Percentiles rank a stretch among this genome's conserved stretches.
These are phyloP conservation scores for Lachnellula cervina DNA, from an alignment of 2,329 filamentous ascomycete genomes.

Conservation along the genomic window DNA sequence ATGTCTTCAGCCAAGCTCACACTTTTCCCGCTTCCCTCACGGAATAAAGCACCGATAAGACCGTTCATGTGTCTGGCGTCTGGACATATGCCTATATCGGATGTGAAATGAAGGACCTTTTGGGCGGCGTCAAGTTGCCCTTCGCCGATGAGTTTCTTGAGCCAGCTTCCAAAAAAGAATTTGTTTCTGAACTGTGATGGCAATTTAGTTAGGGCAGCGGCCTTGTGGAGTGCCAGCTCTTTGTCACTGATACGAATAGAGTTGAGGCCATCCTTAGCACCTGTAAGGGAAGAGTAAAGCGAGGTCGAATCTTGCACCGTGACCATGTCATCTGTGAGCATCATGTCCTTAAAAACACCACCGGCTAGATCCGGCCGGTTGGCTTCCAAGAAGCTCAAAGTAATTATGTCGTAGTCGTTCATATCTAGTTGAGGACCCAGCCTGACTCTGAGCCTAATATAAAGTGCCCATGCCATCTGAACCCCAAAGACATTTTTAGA, in stretches of 20 bases:
- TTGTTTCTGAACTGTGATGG: slow-evolving; percentile 58
- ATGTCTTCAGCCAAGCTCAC: slow-evolving; percentile 60
- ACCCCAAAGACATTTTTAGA: slow-evolving; percentile 46
- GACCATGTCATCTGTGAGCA: slow-evolving; percentile 38
- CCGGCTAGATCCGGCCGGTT: slow-evolving; percentile 63
- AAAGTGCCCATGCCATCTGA: slow-evolving; percentile 61
- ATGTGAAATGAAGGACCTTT: slow-evolving; percentile 72
- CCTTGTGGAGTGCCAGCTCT: slow-evolving; percentile 28
- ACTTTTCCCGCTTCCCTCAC: slow-evolving; percentile 51
- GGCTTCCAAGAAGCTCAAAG: slow-evolving; percentile 63
- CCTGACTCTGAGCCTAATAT: slow-evolving; percentile 57
- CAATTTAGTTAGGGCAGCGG: slow-evolving; percentile 39
- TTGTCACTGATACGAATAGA: slow-evolving; percentile 17
- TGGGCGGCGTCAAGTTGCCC: slow-evolving; percentile 66
- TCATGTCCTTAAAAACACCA: slow-evolving; percentile 84
- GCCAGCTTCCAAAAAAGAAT: slow-evolving; percentile 84
- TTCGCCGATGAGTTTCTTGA: slow-evolving; percentile 74
- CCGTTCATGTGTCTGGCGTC: slow-evolving; percentile 76
- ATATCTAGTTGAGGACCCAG: slow-evolving; percentile 60
- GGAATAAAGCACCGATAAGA: slow-evolving; percentile 72
- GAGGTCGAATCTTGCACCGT: slow-evolving; percentile 21
- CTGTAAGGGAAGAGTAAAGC: slow-evolving; percentile 15
- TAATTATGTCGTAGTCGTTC: slow-evolving; percentile 71
- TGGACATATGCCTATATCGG: slow-evolving; percentile 59
- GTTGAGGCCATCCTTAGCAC: slow-evolving; percentile 6